phyloP scores from a whole-genome alignment of 164 flowering plant species.

The Warburgia ugandensis region DNA sequence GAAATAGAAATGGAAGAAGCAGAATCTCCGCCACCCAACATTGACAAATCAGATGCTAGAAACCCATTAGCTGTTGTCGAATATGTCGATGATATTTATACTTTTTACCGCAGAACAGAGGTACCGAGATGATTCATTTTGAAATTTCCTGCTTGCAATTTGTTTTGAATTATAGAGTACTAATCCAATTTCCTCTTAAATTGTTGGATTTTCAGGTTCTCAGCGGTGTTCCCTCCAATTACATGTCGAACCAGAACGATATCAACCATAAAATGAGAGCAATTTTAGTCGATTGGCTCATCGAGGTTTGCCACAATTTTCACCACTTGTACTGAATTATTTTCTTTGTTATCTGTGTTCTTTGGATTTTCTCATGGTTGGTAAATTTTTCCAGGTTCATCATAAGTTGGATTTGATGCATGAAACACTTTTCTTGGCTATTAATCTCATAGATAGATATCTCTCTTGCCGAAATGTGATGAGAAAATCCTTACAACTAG shows the following conservation, averaged over 20 bases:
- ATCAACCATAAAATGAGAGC: conserved; percentile 82
- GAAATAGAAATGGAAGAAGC: conserved; percentile 18
- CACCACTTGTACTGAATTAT: background rate
- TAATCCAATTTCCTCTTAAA: background rate
- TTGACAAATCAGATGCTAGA: conserved; percentile 9
- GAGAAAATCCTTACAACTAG: conserved; percentile 78
- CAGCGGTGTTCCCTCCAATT: conserved; percentile 49
- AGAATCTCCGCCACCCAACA: conserved; percentile 7
- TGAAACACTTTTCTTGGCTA: conserved; percentile 70
- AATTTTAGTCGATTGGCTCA: conserved; percentile 80
- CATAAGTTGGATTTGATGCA: conserved; percentile 78
- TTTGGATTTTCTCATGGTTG: background rate
- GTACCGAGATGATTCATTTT: conserved; percentile 9
- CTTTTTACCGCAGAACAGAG: conserved; percentile 52
- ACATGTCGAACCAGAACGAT: conserved; percentile 63
- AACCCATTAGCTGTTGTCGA: conserved; percentile 77
- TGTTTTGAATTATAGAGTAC: background rate
- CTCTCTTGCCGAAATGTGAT: conserved; percentile 42
- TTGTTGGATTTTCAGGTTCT: conserved; percentile 31
- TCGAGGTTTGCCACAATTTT: conserved; percentile 46
- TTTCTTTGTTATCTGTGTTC: background rate
- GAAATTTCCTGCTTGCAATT: background rate
- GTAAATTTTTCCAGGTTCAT: conserved; percentile 46
- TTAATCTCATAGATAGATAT: conserved; percentile 74
- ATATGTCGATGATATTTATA: conserved; percentile 69